Evolutionary conservation across 768 basidiomycete genomes (phyloP).

Genomic region (Kwoniella pini): DNA sequence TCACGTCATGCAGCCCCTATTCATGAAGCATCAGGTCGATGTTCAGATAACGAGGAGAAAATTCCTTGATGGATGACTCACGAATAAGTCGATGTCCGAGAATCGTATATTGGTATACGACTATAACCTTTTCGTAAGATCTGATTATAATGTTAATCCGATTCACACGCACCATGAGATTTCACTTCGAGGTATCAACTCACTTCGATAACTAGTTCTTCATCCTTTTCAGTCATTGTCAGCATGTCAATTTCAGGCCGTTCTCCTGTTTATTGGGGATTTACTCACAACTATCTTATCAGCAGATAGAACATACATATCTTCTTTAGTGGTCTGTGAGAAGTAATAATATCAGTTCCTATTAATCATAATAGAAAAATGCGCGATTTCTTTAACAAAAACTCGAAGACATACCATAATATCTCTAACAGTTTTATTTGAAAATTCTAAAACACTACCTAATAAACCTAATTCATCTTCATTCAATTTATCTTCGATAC

Average conservation of each 20-base stretch:
- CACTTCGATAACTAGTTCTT: constrained; percentile 30
- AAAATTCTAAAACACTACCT: constrained; percentile 48
- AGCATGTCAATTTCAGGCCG: constrained; percentile 1
- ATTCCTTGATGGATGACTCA: constrained; percentile 10
- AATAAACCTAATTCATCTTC: constrained; percentile 47
- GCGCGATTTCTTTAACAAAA: no score
- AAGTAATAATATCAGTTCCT: no score
- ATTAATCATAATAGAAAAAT: no score
- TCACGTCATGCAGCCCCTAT: constrained; percentile 33
- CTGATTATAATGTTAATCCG: constrained; percentile 22
- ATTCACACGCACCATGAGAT: no score
- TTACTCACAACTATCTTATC: constrained; percentile 46
- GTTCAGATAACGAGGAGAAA: background rate
- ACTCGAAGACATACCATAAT: constrained; percentile 43
- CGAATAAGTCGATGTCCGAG: constrained; percentile 37
- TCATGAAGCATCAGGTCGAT: background rate
- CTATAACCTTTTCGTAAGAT: constrained; percentile 46
- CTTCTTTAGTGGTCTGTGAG: constrained; percentile 42
- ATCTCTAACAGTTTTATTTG: constrained; percentile 44
- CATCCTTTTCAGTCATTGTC: constrained; percentile 22
- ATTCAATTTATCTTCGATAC: constrained; percentile 44
- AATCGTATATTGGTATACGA: constrained; percentile 47
- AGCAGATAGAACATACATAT: constrained; percentile 40
- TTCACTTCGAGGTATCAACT: no score
- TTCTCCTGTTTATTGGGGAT: no score